Evolutionary conservation across 768 basidiomycete species (phyloP).

Genomic region (Cystobasidium tubakii): DNA sequence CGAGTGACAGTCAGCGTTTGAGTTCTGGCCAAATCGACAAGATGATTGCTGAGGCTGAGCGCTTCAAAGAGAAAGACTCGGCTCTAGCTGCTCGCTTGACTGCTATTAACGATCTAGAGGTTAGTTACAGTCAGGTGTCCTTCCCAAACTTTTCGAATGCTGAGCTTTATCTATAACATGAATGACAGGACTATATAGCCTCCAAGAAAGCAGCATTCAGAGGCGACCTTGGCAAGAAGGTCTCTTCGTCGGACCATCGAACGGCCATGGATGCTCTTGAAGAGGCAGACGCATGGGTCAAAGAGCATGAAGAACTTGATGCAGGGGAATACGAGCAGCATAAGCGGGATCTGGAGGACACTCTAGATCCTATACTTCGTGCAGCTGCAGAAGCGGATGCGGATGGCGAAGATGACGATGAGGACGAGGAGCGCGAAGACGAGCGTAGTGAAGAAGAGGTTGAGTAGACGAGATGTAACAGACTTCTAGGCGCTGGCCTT

Average conservation of each 20-base stretch:
- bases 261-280: background rate
- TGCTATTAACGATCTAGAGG: conserved; percentile 82
- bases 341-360: background rate
- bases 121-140: conserved; percentile 78
- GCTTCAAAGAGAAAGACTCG: conserved; percentile 64
- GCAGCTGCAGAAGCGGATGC: conserved; percentile 61
- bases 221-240: background rate
- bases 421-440: conserved; percentile 76
- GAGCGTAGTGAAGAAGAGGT: conserved; percentile 79
- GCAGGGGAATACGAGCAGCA: background rate
- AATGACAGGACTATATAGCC: background rate
- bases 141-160: too few species aligned
- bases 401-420: conserved; percentile 76
- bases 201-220: background rate
- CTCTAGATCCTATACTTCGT: background rate
- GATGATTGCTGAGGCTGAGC: conserved; percentile 91
- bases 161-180: too few species aligned
- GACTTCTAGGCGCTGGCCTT: conserved; percentile 85
- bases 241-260: background rate
- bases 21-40: conserved; percentile 97
- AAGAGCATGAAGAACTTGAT: background rate
- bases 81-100: conserved; percentile 68
- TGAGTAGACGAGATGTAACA: conserved; percentile 91
- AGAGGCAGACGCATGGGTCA: background rate
- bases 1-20: conserved; percentile 91